Conservation (phyloP, 352 stramenopile genomes). For the Globisporangium radiosum region DNA sequence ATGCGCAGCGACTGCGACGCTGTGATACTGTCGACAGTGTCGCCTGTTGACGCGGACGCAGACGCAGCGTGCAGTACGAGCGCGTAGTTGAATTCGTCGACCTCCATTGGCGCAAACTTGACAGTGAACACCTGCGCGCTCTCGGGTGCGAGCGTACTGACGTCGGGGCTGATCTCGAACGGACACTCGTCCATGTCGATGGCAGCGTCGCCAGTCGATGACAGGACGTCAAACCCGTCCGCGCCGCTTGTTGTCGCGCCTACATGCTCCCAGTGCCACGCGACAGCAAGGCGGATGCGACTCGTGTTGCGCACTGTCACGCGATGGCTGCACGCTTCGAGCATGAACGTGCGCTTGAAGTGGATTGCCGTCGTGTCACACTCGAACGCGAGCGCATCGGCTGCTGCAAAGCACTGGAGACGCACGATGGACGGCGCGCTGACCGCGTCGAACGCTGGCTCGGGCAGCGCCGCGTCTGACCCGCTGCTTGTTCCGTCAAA, state of each 20-base stretch:
- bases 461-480: constrained; percentile 21
- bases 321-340: constrained; percentile 76
- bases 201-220: neutral
- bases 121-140: constrained; percentile 71
- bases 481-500: constrained; percentile 21
- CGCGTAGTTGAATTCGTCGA: constrained; percentile 80
- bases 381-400: constrained; percentile 49
- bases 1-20: constrained; percentile 24
- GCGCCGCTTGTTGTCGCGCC: constrained; percentile 1
- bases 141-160: constrained; percentile 49
- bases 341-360: constrained; percentile 85
- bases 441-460: constrained; percentile 44
- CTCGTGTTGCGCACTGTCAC: constrained; percentile 66
- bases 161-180: constrained; percentile 77
- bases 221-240: constrained; percentile 2
- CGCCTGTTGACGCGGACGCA: neutral
- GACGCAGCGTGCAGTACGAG: constrained; percentile 33
- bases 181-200: constrained; percentile 60
- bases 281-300: constrained; percentile 54
- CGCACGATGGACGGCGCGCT: constrained; percentile 26
- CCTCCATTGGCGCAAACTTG: constrained; percentile 88
- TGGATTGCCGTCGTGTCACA: constrained; percentile 51
- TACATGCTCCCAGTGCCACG: constrained; percentile 43
- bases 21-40: neutral
- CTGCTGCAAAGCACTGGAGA: constrained; percentile 60